Percentiles rank a stretch among this genome's conserved stretches.
These are phyloP conservation scores for Pythium periplocum DNA, from an alignment of 352 stramenopile species.

Conservation along the genomic window DNA sequence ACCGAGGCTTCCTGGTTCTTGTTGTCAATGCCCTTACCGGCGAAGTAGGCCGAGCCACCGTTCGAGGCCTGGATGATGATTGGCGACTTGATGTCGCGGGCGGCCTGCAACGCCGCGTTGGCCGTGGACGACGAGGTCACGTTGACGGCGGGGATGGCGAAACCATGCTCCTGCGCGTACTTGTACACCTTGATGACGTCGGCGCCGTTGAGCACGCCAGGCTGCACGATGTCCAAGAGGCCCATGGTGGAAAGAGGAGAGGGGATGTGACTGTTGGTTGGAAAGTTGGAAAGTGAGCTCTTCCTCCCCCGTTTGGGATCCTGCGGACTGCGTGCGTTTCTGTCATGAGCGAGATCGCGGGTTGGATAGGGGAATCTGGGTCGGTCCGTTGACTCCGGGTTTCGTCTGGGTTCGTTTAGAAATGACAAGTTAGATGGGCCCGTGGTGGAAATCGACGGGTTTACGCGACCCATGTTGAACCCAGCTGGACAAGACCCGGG, in stretches of 20 bases:
- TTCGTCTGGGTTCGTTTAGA: slow-evolving; percentile 3
- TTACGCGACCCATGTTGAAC: no score
- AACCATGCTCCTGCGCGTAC: slow-evolving; percentile 92
- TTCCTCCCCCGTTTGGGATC: not conserved
- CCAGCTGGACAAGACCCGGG: slow-evolving; percentile 8
- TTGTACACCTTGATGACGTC: slow-evolving; percentile 90
- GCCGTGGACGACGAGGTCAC: slow-evolving; percentile 94
- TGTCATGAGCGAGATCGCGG: slow-evolving; percentile 7
- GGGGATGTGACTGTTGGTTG: slow-evolving; percentile 8
- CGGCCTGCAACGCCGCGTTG: slow-evolving; percentile 96
- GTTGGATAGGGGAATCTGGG: no score
- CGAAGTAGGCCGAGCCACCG: slow-evolving; percentile 95
- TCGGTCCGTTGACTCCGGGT: not conserved
- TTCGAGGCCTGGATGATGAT: slow-evolving; percentile 99
- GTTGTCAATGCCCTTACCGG: slow-evolving; percentile 96
- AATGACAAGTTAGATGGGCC: not conserved
- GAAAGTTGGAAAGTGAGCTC: slow-evolving; percentile 24
- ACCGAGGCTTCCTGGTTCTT: slow-evolving; percentile 86
- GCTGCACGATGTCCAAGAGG: slow-evolving; percentile 77
- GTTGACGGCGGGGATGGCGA: slow-evolving; percentile 98
- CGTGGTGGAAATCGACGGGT: no score
- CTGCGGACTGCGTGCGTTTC: slow-evolving; percentile 14
- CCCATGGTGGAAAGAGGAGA: slow-evolving; percentile 43
- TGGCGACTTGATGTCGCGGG: slow-evolving; percentile 93
- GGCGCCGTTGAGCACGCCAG: slow-evolving; percentile 84